phyloP scores from a whole-genome alignment of 202 grass and related monocot genomes.

The Zoysia matrella region DNA sequence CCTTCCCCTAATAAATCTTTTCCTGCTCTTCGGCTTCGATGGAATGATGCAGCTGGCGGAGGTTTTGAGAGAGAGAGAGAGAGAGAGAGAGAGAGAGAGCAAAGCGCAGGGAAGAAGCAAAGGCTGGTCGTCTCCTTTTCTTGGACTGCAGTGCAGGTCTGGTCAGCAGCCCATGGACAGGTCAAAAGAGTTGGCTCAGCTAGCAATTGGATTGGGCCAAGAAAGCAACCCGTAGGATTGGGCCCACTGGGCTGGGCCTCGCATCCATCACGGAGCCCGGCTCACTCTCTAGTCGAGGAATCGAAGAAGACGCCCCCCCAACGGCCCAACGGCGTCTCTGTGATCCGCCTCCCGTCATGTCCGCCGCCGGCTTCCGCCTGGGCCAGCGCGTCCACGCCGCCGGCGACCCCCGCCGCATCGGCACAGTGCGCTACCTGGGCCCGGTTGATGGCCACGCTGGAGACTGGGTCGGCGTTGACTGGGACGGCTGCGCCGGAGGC shows the following conservation, averaged over 20 bases:
- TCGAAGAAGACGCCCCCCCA: neutral
- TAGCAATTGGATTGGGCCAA: neutral
- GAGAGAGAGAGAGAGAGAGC: neutral
- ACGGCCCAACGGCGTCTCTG: neutral
- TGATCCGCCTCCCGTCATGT: conserved; percentile 32
- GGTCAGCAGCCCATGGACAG: neutral
- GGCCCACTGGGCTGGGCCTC: neutral
- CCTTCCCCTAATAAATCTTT: neutral
- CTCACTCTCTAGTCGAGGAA: too few relatives aligned
- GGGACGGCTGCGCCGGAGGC: conserved; percentile 76
- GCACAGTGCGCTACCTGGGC: conserved; percentile 77
- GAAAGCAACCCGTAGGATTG: too few relatives aligned
- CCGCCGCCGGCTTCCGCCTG: conserved; percentile 42
- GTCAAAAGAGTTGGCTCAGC: neutral
- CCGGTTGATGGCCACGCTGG: conserved; percentile 61
- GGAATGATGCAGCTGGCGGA: too few relatives aligned
- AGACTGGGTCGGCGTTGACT: conserved; percentile 88
- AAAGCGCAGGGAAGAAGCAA: neutral
- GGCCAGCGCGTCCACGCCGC: conserved; percentile 76
- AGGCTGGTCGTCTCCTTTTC: conserved; percentile 13
- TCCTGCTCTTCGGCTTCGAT: neutral
- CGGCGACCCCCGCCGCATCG: conserved; percentile 63
- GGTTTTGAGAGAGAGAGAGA: neutral
- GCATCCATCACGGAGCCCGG: neutral
- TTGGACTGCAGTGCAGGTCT: neutral